phyloP scores from a whole-genome alignment of 2,329 filamentous ascomycete genomes.

The Ceratocystis alfenasii region DNA sequence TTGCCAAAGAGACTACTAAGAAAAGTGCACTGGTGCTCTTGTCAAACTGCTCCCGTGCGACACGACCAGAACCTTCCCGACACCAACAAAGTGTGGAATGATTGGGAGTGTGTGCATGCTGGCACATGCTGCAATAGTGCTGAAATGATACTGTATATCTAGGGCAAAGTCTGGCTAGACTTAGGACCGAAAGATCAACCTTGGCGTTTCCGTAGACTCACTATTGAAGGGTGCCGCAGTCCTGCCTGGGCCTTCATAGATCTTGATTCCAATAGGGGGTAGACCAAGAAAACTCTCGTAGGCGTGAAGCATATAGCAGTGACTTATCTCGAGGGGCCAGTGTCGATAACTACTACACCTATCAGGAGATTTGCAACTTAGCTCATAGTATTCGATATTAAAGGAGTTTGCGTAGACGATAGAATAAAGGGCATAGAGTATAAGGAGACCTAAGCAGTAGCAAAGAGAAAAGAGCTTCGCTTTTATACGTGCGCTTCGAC shows the following conservation, averaged over 20 bases:
- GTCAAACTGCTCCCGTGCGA: constrained; percentile 36
- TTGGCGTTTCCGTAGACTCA: constrained; percentile 39
- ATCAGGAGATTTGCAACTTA: constrained; percentile 20
- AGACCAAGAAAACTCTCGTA: constrained; percentile 31
- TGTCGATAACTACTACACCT: constrained; percentile 35
- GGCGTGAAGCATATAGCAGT: constrained; percentile 33
- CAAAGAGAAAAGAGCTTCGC: neutral
- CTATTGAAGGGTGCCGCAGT: constrained; percentile 38
- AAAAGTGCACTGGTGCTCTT: constrained; percentile 31
- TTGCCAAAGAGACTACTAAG: constrained; percentile 12
- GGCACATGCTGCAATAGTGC: constrained; percentile 37
- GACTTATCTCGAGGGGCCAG: constrained; percentile 34
- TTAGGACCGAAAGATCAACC: constrained; percentile 24
- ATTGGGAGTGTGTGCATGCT: constrained; percentile 35
- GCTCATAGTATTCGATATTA: neutral
- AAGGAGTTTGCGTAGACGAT: neutral
- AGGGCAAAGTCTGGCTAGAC: neutral
- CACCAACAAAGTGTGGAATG: constrained; percentile 32
- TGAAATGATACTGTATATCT: constrained; percentile 22
- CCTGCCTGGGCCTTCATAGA: constrained; percentile 36
- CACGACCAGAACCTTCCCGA: constrained; percentile 27
- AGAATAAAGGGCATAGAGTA: too few species aligned
- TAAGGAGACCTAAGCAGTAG: neutral
- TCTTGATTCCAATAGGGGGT: constrained; percentile 31
- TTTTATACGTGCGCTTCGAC: neutral